phyloP scores from a whole-genome alignment of 495 filamentous ascomycete genomes.

The Aspergillus sclerotiicarbonarius region DNA sequence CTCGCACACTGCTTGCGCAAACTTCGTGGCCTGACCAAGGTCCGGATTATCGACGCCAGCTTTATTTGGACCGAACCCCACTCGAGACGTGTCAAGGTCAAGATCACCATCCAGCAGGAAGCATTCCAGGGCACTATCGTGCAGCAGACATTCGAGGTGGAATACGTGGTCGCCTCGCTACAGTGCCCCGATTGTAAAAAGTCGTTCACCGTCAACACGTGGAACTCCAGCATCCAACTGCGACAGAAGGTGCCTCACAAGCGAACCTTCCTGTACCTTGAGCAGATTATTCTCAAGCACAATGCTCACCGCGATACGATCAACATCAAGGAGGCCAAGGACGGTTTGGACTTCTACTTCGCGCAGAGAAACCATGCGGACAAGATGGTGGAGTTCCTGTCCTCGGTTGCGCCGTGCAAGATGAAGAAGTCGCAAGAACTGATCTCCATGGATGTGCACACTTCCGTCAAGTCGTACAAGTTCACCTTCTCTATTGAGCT shows the following conservation, averaged over 20 bases:
- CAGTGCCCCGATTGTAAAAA: conserved; percentile 70
- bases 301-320: conserved; percentile 88
- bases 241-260: conserved; percentile 98
- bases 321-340: conserved; percentile 92
- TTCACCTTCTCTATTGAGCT: conserved; percentile 84
- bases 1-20: conserved; percentile 85
- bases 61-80: conserved; percentile 99
- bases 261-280: conserved; percentile 92
- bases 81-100: conserved; percentile 82
- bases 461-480: conserved; percentile 84
- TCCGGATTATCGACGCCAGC: conserved; percentile 88
- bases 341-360: conserved; percentile 96
- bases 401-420: conserved; percentile 71
- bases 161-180: conserved; percentile 82
- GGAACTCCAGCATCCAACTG: conserved; percentile 83
- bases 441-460: conserved; percentile 92
- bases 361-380: conserved; percentile 85
- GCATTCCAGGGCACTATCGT: conserved; percentile 73
- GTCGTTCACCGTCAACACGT: conserved; percentile 91
- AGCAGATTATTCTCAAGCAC: conserved; percentile 94
- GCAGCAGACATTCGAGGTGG: conserved; percentile 92
- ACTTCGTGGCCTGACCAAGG: conserved; percentile 75
- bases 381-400: conserved; percentile 87
- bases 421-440: conserved; percentile 87
- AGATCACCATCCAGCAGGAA: conserved; percentile 86